phyloP scores from a whole-genome alignment of 2,329 filamentous ascomycete genomes.

The Exophiala phaeomuriformis region DNA sequence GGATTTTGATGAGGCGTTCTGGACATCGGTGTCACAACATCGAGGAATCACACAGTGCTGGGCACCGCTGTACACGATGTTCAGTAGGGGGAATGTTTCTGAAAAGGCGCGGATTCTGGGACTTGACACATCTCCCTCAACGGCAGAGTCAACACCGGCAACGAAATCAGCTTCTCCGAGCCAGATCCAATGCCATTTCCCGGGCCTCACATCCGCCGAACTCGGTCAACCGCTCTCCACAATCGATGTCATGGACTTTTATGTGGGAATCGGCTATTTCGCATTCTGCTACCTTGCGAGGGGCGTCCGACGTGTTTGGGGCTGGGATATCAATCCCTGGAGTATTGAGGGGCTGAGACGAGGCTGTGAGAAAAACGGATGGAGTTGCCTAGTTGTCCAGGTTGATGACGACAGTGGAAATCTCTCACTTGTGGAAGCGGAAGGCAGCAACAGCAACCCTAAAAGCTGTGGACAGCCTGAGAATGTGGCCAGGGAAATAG shows the following conservation, averaged over 20 bases:
- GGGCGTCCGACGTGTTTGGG: conserved; percentile 62
- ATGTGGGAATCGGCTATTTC: conserved; percentile 92
- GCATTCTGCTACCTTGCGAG: conserved; percentile 71
- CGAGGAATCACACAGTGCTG: conserved; percentile 72
- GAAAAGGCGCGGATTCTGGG: conserved; percentile 73
- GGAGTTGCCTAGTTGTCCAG: conserved; percentile 52
- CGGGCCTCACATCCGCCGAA: conserved; percentile 22
- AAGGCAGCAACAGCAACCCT: not conserved
- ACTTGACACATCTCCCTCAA: conserved; percentile 22
- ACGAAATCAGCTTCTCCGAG: not conserved
- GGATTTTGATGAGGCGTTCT: conserved; percentile 64
- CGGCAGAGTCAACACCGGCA: not conserved
- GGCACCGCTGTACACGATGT: conserved; percentile 91
- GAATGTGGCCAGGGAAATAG: not conserved
- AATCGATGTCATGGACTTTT: conserved; percentile 62
- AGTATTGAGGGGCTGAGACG: conserved; percentile 73
- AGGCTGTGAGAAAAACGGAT: conserved; percentile 64
- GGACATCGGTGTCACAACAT: conserved; percentile 71
- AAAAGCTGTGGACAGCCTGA: not conserved
- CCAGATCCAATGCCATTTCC: conserved; percentile 5
- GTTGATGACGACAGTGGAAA: conserved; percentile 33
- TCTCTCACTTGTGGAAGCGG: not conserved
- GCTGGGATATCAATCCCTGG: conserved; percentile 89
- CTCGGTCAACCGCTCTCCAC: conserved; percentile 27
- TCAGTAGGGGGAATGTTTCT: conserved; percentile 79